These are phyloP conservation scores for Rosa hybrid DNA, from an alignment of 331 rosid species.

Conservation along the genomic window DNA sequence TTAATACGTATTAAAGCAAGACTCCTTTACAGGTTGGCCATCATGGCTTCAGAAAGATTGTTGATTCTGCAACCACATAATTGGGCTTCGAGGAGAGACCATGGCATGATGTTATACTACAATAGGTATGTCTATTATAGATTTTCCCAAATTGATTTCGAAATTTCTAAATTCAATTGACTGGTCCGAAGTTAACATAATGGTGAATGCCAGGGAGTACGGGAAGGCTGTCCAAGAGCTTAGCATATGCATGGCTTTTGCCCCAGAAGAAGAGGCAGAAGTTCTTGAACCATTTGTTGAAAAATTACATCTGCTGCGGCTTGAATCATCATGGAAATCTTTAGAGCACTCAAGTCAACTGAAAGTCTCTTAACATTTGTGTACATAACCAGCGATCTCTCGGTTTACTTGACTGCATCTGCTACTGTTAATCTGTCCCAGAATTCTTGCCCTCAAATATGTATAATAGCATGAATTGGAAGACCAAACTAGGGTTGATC, in stretches of 20 bases:
- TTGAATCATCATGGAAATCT: constrained; percentile 22
- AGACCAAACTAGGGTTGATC: not conserved
- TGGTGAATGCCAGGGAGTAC: constrained; percentile 17
- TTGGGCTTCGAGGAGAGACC: constrained; percentile 24
- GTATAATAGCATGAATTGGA: not conserved
- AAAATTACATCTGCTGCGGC: constrained; percentile 18
- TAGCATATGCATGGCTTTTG: constrained; percentile 28
- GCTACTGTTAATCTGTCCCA: not conserved
- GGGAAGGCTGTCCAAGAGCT: constrained; percentile 20
- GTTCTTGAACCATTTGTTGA: constrained; percentile 24
- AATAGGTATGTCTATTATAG: not conserved
- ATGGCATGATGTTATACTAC: constrained; percentile 21
- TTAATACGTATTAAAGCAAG: not conserved
- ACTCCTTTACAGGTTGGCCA: constrained; percentile 9
- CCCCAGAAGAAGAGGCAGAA: constrained; percentile 21
- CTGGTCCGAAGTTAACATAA: not conserved
- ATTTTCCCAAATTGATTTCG: not conserved
- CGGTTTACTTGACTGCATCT: not conserved
- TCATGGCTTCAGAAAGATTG: constrained; percentile 21
- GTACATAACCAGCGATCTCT: not conserved
- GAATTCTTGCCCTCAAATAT: not conserved
- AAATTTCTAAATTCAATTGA: not conserved
- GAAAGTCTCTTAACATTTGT: not conserved
- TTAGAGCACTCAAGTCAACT: constrained; percentile 18
- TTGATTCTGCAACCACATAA: constrained; percentile 23